These are phyloP conservation scores for Zygoascus hellenicus DNA, from an alignment of 1,139 yeast genomes.

Conservation along the genomic window DNA sequence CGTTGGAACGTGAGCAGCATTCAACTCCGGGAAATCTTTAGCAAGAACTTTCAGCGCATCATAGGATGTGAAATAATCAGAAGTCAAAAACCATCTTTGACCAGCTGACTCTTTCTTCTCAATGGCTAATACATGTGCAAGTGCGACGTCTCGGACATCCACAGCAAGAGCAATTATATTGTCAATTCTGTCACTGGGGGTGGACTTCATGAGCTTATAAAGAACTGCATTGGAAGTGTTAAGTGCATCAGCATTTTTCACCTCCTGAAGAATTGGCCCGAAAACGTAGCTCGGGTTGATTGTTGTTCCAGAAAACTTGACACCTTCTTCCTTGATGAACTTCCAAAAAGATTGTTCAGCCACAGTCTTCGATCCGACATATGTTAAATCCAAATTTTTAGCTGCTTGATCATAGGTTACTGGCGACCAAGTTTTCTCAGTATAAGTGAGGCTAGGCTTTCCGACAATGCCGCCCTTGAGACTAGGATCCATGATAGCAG, in stretches of 20 bases:
- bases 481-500: constrained; percentile 35
- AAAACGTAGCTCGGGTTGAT: constrained; percentile 46
- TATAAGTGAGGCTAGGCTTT: constrained; percentile 10
- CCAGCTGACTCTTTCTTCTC: constrained; percentile 33
- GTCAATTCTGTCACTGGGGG: constrained; percentile 11
- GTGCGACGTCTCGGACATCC: constrained; percentile 52
- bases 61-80: constrained; percentile 35
- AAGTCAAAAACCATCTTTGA: constrained; percentile 40
- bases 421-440: constrained; percentile 42
- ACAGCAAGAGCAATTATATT: constrained; percentile 21
- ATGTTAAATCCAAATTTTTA: background rate
- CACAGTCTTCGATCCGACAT: constrained; percentile 33
- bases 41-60: constrained; percentile 36
- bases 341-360: constrained; percentile 47
- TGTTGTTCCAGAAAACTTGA: constrained; percentile 39
- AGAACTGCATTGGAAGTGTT: constrained; percentile 30
- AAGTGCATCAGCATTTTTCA: constrained; percentile 24
- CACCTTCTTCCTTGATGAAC: constrained; percentile 32
- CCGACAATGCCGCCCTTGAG: background rate
- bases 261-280: constrained; percentile 42
- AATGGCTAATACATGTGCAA: constrained; percentile 44
- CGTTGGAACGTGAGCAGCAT: constrained; percentile 6
- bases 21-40: constrained; percentile 34
- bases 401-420: constrained; percentile 38
- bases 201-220: constrained; percentile 22